These are phyloP conservation scores for Citrullus colocynthis DNA, from an alignment of 306 rosid species.

Conservation along the genomic window DNA sequence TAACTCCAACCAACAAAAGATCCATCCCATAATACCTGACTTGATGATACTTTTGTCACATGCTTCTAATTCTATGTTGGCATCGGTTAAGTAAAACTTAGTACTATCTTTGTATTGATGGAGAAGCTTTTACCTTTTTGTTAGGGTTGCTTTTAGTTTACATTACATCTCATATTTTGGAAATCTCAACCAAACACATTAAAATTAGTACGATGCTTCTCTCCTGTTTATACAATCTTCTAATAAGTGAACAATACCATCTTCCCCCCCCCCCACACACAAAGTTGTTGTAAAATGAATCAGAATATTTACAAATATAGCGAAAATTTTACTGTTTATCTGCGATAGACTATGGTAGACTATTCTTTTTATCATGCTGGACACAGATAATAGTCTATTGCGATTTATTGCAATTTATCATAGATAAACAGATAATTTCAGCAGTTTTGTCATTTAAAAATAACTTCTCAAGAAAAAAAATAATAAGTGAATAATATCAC, in stretches of 20 bases:
- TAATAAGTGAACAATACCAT: not conserved
- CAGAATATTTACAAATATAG: no score
- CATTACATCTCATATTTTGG: not conserved
- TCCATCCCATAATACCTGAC: not conserved
- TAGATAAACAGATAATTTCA: no score
- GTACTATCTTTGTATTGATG: constrained; percentile 1
- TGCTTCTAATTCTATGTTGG: constrained; percentile 5
- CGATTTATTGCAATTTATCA: no score
- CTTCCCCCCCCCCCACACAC: no score
- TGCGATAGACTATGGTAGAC: no score
- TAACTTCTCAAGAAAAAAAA: no score
- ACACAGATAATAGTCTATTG: no score
- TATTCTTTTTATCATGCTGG: no score
- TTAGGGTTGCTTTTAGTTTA: not conserved
- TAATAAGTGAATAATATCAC: no score
- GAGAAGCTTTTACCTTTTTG: not conserved
- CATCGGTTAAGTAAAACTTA: not conserved
- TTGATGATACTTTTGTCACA: constrained; percentile 1
- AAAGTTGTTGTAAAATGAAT: no score
- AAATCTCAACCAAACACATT: not conserved
- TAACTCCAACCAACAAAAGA: not conserved
- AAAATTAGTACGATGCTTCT: not conserved
- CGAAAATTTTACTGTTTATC: no score
- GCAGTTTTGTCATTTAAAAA: no score
- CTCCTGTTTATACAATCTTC: not conserved